Evolutionary conservation across 208 protist genomes (phyloP), one percentile per base, ranked within the genome.

Genomic region (Wallacemonas sp.): DNA sequence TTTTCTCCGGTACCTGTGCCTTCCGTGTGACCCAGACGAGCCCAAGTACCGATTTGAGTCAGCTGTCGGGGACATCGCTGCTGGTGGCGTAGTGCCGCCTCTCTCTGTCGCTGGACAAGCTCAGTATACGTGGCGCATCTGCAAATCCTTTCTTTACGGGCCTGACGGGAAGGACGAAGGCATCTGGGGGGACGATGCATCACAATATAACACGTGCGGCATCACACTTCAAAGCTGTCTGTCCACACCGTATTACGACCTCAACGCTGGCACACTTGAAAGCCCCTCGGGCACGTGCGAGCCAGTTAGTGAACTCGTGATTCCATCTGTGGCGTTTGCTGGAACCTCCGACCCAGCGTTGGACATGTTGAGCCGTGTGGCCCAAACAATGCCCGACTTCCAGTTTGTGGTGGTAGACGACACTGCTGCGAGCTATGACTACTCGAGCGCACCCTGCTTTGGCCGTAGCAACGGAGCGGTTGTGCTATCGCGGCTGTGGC

Each of bases 81-180:
- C 79, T n/a, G 80, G 80, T 15, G 80, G 80, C 1, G 24, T 82
- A 19, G 69, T 82, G 9, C 72, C 76, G 2, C 76, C 72, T 1
- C 66, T 66, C 2, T 34, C 44, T 2, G 70, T 51, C 55, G 58
- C 80, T 1, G 55, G 64, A 11, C 45, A 73, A 0, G 65, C 63
- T 0, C 76, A 82, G 54, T 74, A 79, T 62, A 82, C 80, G 19
- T 86, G 80, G 76, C 67, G 80, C 39, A 68, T 83, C 30, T 83
- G 80, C 62, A 64, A 69, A 9, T 86, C 76, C 12, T 86, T 86
- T 41, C 62, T 86, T 8, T 82, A 83, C 62, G 80, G 80, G 17
- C 14, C 51, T 12, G 14, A 1, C 5, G 68, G 65, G 2, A 54
- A 44, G 0, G 19, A 67, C 9, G 14, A 75, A 19, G 76, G 80